These are phyloP conservation scores for Xylaria sp. DNA, from an alignment of 2,329 filamentous ascomycete genomes.

Conservation along the genomic window DNA sequence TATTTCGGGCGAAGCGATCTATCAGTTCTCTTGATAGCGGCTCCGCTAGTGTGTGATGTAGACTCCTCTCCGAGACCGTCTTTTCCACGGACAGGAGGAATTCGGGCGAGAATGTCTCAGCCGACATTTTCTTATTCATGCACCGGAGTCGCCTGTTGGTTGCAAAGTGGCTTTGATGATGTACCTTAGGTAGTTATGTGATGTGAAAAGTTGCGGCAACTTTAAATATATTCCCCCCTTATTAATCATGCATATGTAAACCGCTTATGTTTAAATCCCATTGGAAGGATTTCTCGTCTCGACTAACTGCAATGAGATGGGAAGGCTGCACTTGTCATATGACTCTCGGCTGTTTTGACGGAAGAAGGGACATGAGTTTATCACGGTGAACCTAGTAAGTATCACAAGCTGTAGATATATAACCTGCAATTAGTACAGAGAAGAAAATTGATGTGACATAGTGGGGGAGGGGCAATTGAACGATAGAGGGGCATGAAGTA, in stretches of 20 bases:
- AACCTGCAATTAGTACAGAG: background rate
- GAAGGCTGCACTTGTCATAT: background rate
- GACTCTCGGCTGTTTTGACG: too few species aligned
- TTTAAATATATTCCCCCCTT: background rate
- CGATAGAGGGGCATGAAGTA: constrained; percentile 27
- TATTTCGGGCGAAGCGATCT: constrained; percentile 20
- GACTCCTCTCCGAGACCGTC: constrained; percentile 11
- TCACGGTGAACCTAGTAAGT: background rate
- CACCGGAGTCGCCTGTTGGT: background rate
- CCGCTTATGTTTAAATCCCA: background rate
- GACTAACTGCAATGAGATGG: background rate
- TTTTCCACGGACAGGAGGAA: constrained; percentile 25
- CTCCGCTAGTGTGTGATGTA: constrained; percentile 21
- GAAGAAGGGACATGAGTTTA: background rate
- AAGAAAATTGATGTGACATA: constrained; percentile 33
- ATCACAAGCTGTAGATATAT: background rate
- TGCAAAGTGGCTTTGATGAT: constrained; percentile 7
- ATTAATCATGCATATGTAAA: background rate
- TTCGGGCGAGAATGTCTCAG: constrained; percentile 15
- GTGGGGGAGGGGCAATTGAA: constrained; percentile 45
- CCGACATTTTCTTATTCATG: constrained; percentile 1
- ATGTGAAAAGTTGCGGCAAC: background rate
- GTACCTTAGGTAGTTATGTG: background rate
- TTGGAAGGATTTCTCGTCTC: background rate
- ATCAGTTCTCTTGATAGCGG: constrained; percentile 23